Conservation (phyloP, 139 green algal genomes). For the Monoraphidium neglectum region DNA sequence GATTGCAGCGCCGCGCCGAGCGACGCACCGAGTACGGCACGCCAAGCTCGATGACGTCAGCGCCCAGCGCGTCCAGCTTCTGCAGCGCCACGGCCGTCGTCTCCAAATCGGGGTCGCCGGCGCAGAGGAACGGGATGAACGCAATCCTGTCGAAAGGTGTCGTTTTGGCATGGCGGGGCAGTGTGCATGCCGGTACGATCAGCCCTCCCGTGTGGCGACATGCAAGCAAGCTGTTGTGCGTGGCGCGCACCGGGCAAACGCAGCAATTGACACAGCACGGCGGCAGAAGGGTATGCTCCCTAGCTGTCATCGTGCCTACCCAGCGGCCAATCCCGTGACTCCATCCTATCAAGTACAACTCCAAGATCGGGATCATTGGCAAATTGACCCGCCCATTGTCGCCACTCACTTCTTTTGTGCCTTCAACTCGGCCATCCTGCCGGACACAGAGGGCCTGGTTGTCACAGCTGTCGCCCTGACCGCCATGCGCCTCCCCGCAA, state of each 20-base stretch:
- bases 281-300: too few species aligned
- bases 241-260: too few species aligned
- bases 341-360: neutral
- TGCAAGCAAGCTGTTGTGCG: neutral
- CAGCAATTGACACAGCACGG: too few species aligned
- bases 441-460: constrained; percentile 38
- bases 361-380: neutral
- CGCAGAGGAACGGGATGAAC: constrained; percentile 95
- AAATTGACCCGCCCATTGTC: neutral
- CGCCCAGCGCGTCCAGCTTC: constrained; percentile 72
- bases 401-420: constrained; percentile 50
- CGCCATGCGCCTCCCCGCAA: neutral
- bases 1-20: neutral
- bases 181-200: constrained; percentile 1
- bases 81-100: constrained; percentile 85
- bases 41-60: constrained; percentile 98
- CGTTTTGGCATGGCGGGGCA: too few species aligned
- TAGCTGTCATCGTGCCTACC: too few species aligned
- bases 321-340: neutral
- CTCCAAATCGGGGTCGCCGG: constrained; percentile 92
- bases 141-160: constrained; percentile 57
- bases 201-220: constrained; percentile 8
- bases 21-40: constrained; percentile 71
- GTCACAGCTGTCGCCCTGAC: constrained; percentile 9
- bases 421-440: constrained; percentile 67